These are phyloP conservation scores for Penicillium occitanis DNA, from an alignment of 2,329 filamentous ascomycete species.

Conservation along the genomic window DNA sequence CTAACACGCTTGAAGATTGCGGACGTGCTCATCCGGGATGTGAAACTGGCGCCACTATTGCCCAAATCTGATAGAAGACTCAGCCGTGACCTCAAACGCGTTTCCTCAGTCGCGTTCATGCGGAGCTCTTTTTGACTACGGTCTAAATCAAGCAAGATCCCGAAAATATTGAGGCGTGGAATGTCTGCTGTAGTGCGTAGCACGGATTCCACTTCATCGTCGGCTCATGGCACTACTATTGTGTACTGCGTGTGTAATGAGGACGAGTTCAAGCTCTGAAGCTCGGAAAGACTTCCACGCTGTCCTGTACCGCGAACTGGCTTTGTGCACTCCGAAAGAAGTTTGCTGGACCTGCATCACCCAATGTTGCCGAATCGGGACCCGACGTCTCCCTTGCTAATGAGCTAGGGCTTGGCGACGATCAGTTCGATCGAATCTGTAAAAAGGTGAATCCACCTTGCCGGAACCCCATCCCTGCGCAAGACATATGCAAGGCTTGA, in stretches of 20 bases:
- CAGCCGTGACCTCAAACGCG: background rate
- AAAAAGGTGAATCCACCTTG: constrained; percentile 28
- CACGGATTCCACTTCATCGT: constrained; percentile 2
- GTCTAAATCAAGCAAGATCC: constrained; percentile 13
- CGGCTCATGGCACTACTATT: constrained; percentile 10
- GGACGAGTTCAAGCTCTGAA: background rate
- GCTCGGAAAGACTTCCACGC: background rate
- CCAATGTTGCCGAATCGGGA: constrained; percentile 17
- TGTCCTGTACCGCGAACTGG: constrained; percentile 7
- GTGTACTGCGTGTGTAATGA: constrained; percentile 13
- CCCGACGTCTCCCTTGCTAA: constrained; percentile 27
- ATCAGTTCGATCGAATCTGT: constrained; percentile 20
- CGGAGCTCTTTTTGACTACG: background rate
- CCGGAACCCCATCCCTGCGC: constrained; percentile 37
- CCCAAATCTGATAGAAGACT: background rate
- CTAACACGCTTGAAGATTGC: background rate
- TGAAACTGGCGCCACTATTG: background rate
- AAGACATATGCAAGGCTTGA: constrained; percentile 42
- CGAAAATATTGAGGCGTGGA: constrained; percentile 8
- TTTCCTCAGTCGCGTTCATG: background rate
- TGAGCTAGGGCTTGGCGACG: constrained; percentile 19
- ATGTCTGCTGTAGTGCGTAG: constrained; percentile 13
- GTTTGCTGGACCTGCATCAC: constrained; percentile 14
- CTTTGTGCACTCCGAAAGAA: constrained; percentile 17
- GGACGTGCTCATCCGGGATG: background rate